phyloP scores from a whole-genome alignment of 768 basidiomycete species.

The Tricholoma saponaceum region DNA sequence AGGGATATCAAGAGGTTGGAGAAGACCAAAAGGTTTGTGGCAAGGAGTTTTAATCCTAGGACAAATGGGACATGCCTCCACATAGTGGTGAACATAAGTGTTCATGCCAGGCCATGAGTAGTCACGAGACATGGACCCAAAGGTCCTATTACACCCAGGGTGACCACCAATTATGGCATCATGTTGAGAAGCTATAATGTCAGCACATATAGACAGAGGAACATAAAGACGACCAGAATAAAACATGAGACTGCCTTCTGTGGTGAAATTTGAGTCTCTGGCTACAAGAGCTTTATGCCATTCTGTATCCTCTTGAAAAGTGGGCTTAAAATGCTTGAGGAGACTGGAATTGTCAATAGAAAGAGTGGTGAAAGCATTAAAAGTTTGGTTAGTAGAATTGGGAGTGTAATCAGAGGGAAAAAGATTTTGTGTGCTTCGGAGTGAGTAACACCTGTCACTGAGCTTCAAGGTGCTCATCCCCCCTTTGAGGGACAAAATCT shows the following conservation, averaged over 20 bases:
- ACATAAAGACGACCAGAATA: slow-evolving; percentile 19
- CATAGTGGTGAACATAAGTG: no score
- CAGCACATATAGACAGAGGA: slow-evolving; percentile 3
- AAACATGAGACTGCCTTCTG: slow-evolving; percentile 20
- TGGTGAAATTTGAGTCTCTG: slow-evolving; percentile 13
- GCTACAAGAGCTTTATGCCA: slow-evolving; percentile 19
- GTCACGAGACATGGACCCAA: no score
- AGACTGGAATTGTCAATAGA: slow-evolving; percentile 23
- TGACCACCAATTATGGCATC: slow-evolving; percentile 24
- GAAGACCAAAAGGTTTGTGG: no score
- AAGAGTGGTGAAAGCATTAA: slow-evolving; percentile 16
- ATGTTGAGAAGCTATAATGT: slow-evolving; percentile 22
- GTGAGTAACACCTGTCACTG: slow-evolving; percentile 25
- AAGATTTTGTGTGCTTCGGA: slow-evolving; percentile 24
- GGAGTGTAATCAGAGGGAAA: slow-evolving; percentile 5
- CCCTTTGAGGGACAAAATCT: slow-evolving; percentile 26
- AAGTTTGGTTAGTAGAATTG: no score
- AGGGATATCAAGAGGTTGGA: no score
- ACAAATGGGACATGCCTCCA: no score
- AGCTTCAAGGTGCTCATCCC: slow-evolving; percentile 15
- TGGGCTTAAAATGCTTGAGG: slow-evolving; percentile 19
- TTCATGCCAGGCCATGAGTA: no score
- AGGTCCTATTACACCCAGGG: no score
- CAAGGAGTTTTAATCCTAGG: no score
- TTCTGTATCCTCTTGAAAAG: slow-evolving; percentile 5